Base-by-base conservation (phyloP, 495 filamentous ascomycete species). In the Xylaria sp. region DNA sequence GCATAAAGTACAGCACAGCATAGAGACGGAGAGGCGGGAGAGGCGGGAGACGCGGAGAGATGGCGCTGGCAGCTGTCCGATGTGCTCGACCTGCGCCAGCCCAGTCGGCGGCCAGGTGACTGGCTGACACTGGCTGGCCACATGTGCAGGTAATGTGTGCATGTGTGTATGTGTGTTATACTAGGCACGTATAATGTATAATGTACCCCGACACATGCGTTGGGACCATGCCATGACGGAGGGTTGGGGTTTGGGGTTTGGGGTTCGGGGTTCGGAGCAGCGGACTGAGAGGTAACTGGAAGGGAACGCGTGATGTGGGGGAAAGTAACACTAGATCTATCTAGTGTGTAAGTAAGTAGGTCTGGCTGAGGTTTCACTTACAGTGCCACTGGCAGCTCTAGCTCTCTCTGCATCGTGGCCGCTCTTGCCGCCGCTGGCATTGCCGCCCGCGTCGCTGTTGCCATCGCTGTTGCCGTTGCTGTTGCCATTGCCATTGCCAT, bases 31-130 rank as follows among this genome's bases (percentile, higher is more conserved):
- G 63, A 33, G n/a, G n/a, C n/a, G n/a, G n/a, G n/a, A n/a, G n/a
- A n/a, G n/a, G n/a, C n/a, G n/a, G n/a, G n/a, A n/a, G n/a, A n/a
- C n/a, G n/a, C 35, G 44, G 12, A 35, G 46, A 33, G 24, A 58
- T 61, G 61, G 41, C 21, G 31, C 31, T 71, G 69, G 40, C 69
- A 57, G 69, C 69, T 71, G 69, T 50, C 48, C 35, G n/a, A 21
- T 33, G 12, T 26, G 43, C 40, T 57, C 5, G 31, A 62, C 29
- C 37, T 40, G 44, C 24, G 29, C 14, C 15, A 61, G 5, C 40
- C 44, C 68, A 63, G 68, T 62, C 58, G 59, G 58, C 67, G 2
- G 67, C 66, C 68, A 70, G 68, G 64, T 67, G 64, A 40, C 43
- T 37, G 26, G 43, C 41, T 67, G 64, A 35, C 1, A n/a, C n/a